Evolutionary conservation across 2,329 filamentous ascomycete genomes (phyloP), one percentile per base, ranked within the genome.

Genomic region (Diaporthe citrichinensis): DNA sequence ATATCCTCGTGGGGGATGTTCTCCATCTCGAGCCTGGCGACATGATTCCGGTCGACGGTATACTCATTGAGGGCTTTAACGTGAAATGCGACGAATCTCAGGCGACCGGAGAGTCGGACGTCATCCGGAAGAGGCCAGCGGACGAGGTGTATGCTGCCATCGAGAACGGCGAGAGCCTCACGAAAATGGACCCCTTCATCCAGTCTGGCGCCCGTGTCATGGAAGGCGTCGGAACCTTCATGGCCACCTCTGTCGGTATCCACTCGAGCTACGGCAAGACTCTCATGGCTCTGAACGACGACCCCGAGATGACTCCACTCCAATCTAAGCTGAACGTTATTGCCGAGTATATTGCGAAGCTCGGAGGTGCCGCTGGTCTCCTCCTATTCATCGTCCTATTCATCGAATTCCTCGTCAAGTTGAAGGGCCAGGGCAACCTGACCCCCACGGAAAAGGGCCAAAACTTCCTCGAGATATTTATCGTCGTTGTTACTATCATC

Each of bases 321-420:
- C 94, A 95, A 83, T 92, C 91, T 76, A 95, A 95, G 84, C 88
- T 95, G 71, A 94, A 94, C 80, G 87, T 90, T 76, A 91, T 95
- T 78, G 94, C 94, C 75, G 92, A 94, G 78, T 94, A 93, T 85
- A 95, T 95, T 81, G 93, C 93, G 75, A 94, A 94, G 83, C 86
- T 95, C 49, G 93, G 93, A 84, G 95, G 94, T 82, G 92, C 89
- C 69, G 94, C 95, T 67, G 95, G 94, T 78, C 86, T 97, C 20
- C 86, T 95, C 12, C 88, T 98, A 62, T 98, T 98, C 85, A 88
- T 96, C 62, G 93, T 97, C 61, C 88, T 98, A 20, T 91, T 98
- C 80, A 96, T 98, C 85, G 91, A 95, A 80, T 98, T 98, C 81
- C 87, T 97, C 14, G 94, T 92, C 65, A 86, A 91, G 17, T 89